Percentiles rank a stretch among this genome's conserved stretches.
These are phyloP conservation scores for Wallemia ichthyophaga DNA, from an alignment of 1,284 basidiomycete species.

Conservation along the genomic window DNA sequence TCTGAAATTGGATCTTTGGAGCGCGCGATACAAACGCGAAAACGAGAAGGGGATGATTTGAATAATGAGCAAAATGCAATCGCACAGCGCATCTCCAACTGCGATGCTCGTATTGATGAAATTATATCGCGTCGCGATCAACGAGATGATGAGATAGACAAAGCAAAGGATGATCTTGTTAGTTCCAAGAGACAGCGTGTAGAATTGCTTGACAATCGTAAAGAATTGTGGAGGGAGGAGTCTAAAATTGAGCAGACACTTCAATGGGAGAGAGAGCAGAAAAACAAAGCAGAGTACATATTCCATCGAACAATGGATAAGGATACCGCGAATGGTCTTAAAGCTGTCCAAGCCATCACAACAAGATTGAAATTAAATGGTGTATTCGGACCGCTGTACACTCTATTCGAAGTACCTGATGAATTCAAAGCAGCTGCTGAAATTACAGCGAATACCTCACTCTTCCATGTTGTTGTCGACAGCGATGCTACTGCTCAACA, in stretches of 20 bases:
- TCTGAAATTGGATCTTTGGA: conserved; percentile 41
- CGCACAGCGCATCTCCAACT: neutral
- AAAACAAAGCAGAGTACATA: conserved; percentile 43
- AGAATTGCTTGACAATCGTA: conserved; percentile 6
- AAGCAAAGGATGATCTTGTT: conserved; percentile 3
- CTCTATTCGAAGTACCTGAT: conserved; percentile 71
- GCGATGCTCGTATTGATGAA: neutral
- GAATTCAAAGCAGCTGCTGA: conserved; percentile 84
- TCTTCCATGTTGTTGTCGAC: conserved; percentile 96
- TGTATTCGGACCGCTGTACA: conserved; percentile 79
- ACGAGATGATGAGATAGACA: conserved; percentile 1
- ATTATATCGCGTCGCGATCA: conserved; percentile 1
- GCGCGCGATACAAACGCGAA: neutral
- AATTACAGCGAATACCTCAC: conserved; percentile 69
- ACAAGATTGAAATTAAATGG: conserved; percentile 34
- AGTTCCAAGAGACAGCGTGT: neutral
- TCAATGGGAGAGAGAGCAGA: conserved; percentile 42
- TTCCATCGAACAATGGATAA: conserved; percentile 85
- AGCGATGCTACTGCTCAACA: conserved; percentile 66
- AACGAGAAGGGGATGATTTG: neutral
- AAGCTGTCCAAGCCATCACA: conserved; percentile 52
- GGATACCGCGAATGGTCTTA: conserved; percentile 63
- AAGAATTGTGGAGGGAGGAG: conserved; percentile 78
- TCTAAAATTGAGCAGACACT: conserved; percentile 52
- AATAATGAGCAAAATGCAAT: neutral